phyloP scores from a whole-genome alignment of 768 basidiomycete genomes.

The Macrolepiota dolichaula region DNA sequence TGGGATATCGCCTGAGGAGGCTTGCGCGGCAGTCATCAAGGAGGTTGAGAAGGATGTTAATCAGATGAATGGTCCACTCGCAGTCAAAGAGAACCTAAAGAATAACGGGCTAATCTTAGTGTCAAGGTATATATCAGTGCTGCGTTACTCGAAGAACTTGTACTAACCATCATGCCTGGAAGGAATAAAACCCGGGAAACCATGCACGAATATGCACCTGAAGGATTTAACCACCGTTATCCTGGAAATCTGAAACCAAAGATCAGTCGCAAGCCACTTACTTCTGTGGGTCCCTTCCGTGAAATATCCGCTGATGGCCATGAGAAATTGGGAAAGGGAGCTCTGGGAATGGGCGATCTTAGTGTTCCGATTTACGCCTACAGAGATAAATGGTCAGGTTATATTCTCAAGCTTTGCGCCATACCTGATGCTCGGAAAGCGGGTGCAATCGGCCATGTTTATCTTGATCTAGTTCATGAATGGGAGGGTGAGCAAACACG shows the following conservation, averaged over 20 bases:
- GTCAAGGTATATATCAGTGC: neutral
- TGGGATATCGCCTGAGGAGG: neutral
- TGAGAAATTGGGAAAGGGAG: conserved; percentile 12
- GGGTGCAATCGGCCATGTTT: conserved; percentile 21
- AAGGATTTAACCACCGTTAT: conserved; percentile 17
- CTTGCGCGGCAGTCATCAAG: neutral
- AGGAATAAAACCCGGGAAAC: conserved; percentile 18
- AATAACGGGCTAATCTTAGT: neutral
- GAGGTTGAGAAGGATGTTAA: neutral
- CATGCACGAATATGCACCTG: conserved; percentile 17
- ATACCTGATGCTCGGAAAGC: conserved; percentile 20
- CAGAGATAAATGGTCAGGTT: conserved; percentile 21
- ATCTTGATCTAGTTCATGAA: conserved; percentile 19
- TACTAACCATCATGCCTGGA: neutral
- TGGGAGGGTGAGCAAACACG: conserved; percentile 13
- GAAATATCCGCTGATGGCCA: conserved; percentile 23
- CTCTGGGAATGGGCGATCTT: conserved; percentile 23
- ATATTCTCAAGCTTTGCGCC: conserved; percentile 16
- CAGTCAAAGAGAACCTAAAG: neutral
- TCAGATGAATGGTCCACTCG: neutral
- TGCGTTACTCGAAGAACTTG: neutral
- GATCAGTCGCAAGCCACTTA: conserved; percentile 13
- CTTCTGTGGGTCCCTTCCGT: conserved; percentile 19
- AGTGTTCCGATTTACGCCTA: conserved; percentile 20
- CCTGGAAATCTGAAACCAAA: conserved; percentile 14